A percentile compares a stretch with the other conserved stretches of the same genome.
phyloP scores from a whole-genome alignment of 495 filamentous ascomycete species.

The Penicillium salamii region DNA sequence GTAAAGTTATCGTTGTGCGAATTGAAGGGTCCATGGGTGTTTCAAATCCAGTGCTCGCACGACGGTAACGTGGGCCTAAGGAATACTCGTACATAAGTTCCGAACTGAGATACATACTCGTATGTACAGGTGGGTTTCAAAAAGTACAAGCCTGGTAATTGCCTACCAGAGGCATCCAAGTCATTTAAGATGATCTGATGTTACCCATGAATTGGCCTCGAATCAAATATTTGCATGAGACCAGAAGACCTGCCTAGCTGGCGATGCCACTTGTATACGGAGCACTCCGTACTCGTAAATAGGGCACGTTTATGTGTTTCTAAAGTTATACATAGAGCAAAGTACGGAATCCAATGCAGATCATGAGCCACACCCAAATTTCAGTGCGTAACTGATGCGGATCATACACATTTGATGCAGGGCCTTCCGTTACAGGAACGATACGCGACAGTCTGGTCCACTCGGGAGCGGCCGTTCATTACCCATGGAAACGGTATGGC shows the following conservation, averaged over 20 bases:
- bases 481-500: slow-evolving; percentile 8
- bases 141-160: no score
- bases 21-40: neutral
- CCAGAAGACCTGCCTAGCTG: no score
- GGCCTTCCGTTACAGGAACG: neutral
- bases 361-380: neutral
- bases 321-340: no score
- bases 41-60: neutral
- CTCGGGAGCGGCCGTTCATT: slow-evolving; percentile 13
- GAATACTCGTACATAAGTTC: slow-evolving; percentile 4
- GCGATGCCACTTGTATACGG: no score
- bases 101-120: neutral
- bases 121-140: no score
- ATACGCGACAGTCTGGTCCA: slow-evolving; percentile 2
- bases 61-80: neutral
- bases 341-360: neutral
- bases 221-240: neutral
- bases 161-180: no score
- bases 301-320: no score
- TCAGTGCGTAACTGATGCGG: neutral
- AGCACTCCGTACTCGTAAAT: no score
- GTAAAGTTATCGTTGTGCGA: neutral
- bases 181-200: no score
- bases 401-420: neutral
- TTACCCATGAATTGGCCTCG: no score